phyloP scores from a whole-genome alignment of 2,329 filamentous ascomycete genomes.

The Colletotrichum theobromicola region DNA sequence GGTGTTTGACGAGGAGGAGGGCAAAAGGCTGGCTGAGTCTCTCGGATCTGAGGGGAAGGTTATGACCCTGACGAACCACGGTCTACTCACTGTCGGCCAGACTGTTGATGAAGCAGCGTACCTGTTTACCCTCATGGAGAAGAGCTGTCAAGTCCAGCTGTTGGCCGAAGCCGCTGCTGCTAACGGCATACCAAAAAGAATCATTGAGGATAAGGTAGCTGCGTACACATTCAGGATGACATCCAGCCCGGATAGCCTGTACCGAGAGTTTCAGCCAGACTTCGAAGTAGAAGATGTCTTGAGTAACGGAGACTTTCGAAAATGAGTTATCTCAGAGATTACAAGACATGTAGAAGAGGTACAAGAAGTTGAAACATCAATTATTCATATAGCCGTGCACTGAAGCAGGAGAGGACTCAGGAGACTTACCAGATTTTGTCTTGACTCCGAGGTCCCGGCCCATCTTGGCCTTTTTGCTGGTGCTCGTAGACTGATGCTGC shows the following conservation, averaged over 20 bases:
- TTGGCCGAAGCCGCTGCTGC: conserved; percentile 57
- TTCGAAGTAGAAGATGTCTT: conserved; percentile 19
- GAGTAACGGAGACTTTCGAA: conserved; percentile 19
- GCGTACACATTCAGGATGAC: conserved; percentile 4
- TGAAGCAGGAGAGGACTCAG: not conserved
- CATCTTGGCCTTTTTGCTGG: not conserved
- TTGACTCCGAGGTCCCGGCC: not conserved
- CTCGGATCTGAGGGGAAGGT: conserved; percentile 43
- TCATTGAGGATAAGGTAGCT: not conserved
- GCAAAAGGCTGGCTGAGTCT: not conserved
- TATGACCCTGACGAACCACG: conserved; percentile 58
- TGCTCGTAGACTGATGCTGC: not conserved
- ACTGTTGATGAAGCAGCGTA: conserved; percentile 78
- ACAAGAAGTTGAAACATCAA: not conserved
- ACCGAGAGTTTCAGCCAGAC: conserved; percentile 24
- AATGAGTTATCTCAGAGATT: not conserved
- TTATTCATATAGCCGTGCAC: not conserved
- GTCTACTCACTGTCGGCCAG: conserved; percentile 69
- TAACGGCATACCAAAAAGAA: not conserved
- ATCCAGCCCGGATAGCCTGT: conserved; percentile 22
- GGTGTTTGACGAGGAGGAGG: conserved; percentile 54
- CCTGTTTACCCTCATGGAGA: conserved; percentile 70
- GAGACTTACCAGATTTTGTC: not conserved
- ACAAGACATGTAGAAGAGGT: not conserved
- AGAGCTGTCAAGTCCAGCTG: conserved; percentile 66